A percentile compares a stretch with the other conserved stretches of the same genome.
Evolutionary conservation across 176 grass and related monocot genomes (phyloP).

Genomic region (Elymus sibiricus): DNA sequence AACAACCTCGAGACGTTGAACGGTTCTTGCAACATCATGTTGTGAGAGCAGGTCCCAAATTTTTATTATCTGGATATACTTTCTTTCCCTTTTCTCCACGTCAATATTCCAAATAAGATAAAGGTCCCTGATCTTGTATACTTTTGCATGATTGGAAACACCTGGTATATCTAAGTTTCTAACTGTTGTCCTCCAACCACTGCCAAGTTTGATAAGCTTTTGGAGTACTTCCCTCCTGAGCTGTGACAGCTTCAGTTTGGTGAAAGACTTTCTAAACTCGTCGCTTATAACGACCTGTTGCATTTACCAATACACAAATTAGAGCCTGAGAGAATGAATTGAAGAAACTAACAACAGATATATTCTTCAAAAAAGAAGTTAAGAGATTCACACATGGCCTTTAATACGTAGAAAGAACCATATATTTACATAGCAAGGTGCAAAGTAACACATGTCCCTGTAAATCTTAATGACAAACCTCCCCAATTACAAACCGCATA

Average conservation of each 20-base stretch:
- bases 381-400: background rate
- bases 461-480: background rate
- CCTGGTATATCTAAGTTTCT: slow-evolving; percentile 16
- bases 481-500: background rate
- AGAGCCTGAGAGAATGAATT: background rate
- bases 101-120: slow-evolving; percentile 81
- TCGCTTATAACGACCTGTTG: slow-evolving; percentile 72
- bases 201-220: slow-evolving; percentile 61
- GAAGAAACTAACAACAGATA: background rate
- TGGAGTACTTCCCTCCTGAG: slow-evolving; percentile 48
- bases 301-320: slow-evolving; percentile 21
- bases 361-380: background rate
- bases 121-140: slow-evolving; percentile 42
- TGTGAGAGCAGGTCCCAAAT: slow-evolving; percentile 62
- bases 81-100: slow-evolving; percentile 47
- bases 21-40: slow-evolving; percentile 41
- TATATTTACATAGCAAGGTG: background rate
- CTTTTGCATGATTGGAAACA: slow-evolving; percentile 48
- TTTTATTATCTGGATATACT: slow-evolving; percentile 68
- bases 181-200: slow-evolving; percentile 53
- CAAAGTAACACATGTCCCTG: background rate
- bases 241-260: slow-evolving; percentile 44
- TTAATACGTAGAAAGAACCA: background rate
- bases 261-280: slow-evolving; percentile 71
- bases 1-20: slow-evolving; percentile 56